Evolutionary conservation across 2,329 filamentous ascomycete species (phyloP), one percentile per base, ranked within the genome.

Genomic region (Byssochlamys sp.): DNA sequence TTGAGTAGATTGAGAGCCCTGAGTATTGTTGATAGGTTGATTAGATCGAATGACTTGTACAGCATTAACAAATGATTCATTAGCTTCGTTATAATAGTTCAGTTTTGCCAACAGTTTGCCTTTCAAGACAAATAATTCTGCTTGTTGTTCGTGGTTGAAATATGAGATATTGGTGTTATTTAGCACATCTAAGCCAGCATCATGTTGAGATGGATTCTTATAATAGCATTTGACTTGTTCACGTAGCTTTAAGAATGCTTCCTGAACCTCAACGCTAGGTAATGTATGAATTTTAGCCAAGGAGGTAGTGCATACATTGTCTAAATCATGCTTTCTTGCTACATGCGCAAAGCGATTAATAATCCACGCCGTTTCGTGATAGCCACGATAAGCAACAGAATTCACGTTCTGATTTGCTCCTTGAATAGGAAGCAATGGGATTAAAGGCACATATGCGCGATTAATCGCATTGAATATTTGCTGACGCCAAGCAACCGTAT

Each of bases 141-240:
- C 94, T 75, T 99, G 99, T 72, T 99, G 94, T 67, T 91, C 88
- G 2, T 88, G 83, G 60, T 91, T 95, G 73, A 99, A 99, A 78
- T 99, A 99, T 72, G 95, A 96, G 58, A 99, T 84, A 66, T 99
- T 99, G 35, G 94, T 99, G 66, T 99, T 99, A 74, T 99, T 99
- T 72, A 99, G 99, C 2, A 99, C 94, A 69, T 99, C 94, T 63
- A 99, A 73, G 1, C 94, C 94, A 69, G 86, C 96, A 55, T 86
- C 92, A 56, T 99, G 83, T 74, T 99, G 94, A 35, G 89, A 87
- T 0, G 88, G 86, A 67, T 97, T 97, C 75, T 97, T 91, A 72
- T 97, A 99, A 71, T 99, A 94, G 65, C 94, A 99, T 71, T 96
- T 96, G 49, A 95, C 94, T 74, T 99, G 94, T 75, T 99, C 95